These are phyloP conservation scores for Metschnikowia vanudenii DNA, from an alignment of 805 yeast species.

Conservation along the genomic window DNA sequence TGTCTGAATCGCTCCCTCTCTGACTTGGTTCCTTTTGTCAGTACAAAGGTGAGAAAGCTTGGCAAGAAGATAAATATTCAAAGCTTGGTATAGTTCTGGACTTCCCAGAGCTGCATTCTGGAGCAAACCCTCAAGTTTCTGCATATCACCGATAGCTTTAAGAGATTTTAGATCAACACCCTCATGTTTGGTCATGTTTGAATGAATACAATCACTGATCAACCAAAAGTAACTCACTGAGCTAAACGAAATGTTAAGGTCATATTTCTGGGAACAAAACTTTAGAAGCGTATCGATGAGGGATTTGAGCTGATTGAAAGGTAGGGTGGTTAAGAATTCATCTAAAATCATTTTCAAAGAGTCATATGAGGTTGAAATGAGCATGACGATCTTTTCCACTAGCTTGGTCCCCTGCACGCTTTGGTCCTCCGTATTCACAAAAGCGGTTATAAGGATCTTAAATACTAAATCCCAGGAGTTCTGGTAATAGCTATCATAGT, in stretches of 20 bases:
- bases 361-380: conserved; percentile 71
- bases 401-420: conserved; percentile 30
- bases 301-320: conserved; percentile 57
- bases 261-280: conserved; percentile 69
- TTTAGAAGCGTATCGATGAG: conserved; percentile 70
- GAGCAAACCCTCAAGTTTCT: conserved; percentile 11
- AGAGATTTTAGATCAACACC: background rate
- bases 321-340: conserved; percentile 75
- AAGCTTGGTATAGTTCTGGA: conserved; percentile 20
- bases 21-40: conserved; percentile 73
- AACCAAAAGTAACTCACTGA: conserved; percentile 92
- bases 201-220: conserved; percentile 67
- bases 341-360: conserved; percentile 81
- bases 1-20: conserved; percentile 88
- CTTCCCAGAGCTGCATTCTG: conserved; percentile 3
- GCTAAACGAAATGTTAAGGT: conserved; percentile 85
- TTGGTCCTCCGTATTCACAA: conserved; percentile 27
- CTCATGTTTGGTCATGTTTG: conserved; percentile 8
- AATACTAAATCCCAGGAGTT: conserved; percentile 77
- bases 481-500: conserved; percentile 60
- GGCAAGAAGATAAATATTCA: conserved; percentile 60
- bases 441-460: conserved; percentile 58
- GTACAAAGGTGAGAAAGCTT: conserved; percentile 60
- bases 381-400: conserved; percentile 47
- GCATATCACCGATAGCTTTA: conserved; percentile 1